A percentile compares a stretch with the other conserved stretches of the same genome.
These are phyloP conservation scores for Scedosporium boydii DNA, from an alignment of 2,329 filamentous ascomycete species.

Conservation along the genomic window DNA sequence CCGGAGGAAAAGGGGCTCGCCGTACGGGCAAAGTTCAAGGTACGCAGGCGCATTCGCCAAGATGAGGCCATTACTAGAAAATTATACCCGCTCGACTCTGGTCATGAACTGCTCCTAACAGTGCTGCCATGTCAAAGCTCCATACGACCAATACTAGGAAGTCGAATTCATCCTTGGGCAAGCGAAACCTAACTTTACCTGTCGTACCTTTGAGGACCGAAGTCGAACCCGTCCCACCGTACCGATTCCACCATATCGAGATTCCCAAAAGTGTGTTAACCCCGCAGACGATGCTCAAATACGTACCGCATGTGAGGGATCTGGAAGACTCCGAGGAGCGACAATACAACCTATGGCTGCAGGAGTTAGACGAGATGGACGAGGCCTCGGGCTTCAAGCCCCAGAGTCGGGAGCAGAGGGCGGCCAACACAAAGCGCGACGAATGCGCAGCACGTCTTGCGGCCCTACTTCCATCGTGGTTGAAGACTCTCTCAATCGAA, in stretches of 20 bases:
- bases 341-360: slow-evolving; percentile 46
- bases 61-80: not conserved
- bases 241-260: slow-evolving; percentile 50
- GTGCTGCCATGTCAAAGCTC: slow-evolving; percentile 23
- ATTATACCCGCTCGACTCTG: not conserved
- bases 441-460: slow-evolving; percentile 43
- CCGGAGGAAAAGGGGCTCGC: slow-evolving; percentile 26
- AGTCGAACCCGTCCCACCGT: slow-evolving; percentile 43
- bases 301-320: slow-evolving; percentile 50
- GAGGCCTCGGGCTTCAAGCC: slow-evolving; percentile 47
- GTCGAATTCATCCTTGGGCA: slow-evolving; percentile 23
- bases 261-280: slow-evolving; percentile 51
- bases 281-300: slow-evolving; percentile 50
- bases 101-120: not conserved
- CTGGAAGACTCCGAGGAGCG: slow-evolving; percentile 46
- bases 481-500: slow-evolving; percentile 37
- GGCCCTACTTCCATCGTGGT: slow-evolving; percentile 45
- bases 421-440: slow-evolving; percentile 35
- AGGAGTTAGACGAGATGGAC: slow-evolving; percentile 48
- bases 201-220: slow-evolving; percentile 39
- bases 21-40: slow-evolving; percentile 43
- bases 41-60: slow-evolving; percentile 14
- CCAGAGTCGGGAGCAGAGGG: slow-evolving; percentile 41
- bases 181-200: slow-evolving; percentile 24
- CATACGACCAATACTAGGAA: slow-evolving; percentile 30